Evolutionary conservation across 2,329 filamentous ascomycete species (phyloP), one percentile per base, ranked within the genome.

Genomic region (Beauveria sp.): DNA sequence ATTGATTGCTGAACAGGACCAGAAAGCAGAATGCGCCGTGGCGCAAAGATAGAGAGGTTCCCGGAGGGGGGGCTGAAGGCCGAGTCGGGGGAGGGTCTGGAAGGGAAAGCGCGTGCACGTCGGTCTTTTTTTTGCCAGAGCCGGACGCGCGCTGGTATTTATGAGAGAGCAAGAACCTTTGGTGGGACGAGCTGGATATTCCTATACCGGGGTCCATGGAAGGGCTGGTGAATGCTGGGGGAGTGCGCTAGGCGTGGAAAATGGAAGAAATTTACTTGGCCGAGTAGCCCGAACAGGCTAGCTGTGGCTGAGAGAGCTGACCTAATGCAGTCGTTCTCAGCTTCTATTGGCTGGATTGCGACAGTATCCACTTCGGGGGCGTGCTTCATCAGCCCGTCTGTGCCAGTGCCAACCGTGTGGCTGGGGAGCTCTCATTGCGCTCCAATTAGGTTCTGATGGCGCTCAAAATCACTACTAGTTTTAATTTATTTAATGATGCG

Each of bases 91-190:
- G 71, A 72, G 71, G 70, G 71, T 73, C 74, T 74, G 72, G 69
- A 73, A 75, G 70, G 73, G 72, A 76, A 77, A 77, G 74, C 75
- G 75, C 75, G 75, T 76, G 74, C 75, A 77, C 74, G 74, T 77
- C 75, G 75, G 73, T 76, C 67, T 72, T 71, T 70, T 38, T 75
- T 74, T 73, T 69, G 66, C 73, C 70, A 74, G 34, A 38, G 73
- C 73, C 69, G 75, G 75, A 75, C 74, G 75, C 74, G 75, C 74
- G 68, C 72, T 75, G 73, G 72, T 77, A 77, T 77, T 77, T 77
- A 77, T 77, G 75, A 77, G 74, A 70, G 74, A 74, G 69, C 69
- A 70, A 70, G 67, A 64, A 68, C 71, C 71, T 72, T 68, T 65
- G 69, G 69, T 69, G 69, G 66, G 67, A 69, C 70, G 68, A 68